These are phyloP conservation scores for Aquilaria sinensis DNA, from an alignment of 345 rosid species.

Conservation along the genomic window DNA sequence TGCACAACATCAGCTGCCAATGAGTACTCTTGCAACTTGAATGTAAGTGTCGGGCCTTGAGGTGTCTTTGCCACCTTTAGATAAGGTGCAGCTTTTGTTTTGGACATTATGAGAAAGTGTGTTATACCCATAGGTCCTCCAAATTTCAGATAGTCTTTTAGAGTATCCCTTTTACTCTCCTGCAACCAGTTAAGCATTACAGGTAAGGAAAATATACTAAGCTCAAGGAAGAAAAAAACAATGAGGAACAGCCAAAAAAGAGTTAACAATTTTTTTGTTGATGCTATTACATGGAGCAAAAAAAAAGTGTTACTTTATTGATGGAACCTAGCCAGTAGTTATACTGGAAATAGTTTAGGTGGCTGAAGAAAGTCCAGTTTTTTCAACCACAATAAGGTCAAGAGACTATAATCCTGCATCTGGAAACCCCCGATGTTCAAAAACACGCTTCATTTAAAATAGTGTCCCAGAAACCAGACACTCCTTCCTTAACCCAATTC, in stretches of 20 bases:
- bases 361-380: no score
- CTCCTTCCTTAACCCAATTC: no score
- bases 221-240: neutral
- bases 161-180: constrained; percentile 87
- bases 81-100: constrained; percentile 60
- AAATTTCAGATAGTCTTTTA: constrained; percentile 81
- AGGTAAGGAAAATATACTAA: no score
- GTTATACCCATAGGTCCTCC: constrained; percentile 98
- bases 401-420: no score
- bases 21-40: constrained; percentile 73
- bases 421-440: no score
- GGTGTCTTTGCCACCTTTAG: constrained; percentile 90
- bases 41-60: constrained; percentile 89
- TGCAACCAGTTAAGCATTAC: constrained; percentile 20
- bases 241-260: constrained; percentile 3
- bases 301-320: no score
- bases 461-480: no score
- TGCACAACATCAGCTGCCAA: constrained; percentile 72
- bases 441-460: no score
- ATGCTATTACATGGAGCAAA: no score
- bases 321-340: no score
- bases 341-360: no score
- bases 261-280: neutral
- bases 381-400: no score
- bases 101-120: constrained; percentile 78